A percentile compares a stretch with the other conserved stretches of the same genome.
These are phyloP conservation scores for Sporodiniella umbellata DNA, from an alignment of 371 early-diverging fungal species.

Conservation along the genomic window DNA sequence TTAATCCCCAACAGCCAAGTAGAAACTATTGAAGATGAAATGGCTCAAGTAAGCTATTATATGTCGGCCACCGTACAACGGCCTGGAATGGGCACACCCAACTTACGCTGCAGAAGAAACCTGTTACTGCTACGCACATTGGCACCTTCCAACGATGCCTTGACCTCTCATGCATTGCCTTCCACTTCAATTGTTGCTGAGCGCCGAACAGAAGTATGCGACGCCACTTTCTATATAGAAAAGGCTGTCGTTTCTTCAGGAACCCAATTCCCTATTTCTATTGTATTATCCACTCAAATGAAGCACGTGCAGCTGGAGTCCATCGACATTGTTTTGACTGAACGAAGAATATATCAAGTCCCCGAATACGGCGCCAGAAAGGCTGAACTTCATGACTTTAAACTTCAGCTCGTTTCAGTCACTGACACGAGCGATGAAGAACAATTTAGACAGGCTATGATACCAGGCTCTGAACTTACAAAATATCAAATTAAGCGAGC, in stretches of 20 bases:
- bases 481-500: conserved; percentile 24
- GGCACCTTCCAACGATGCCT: conserved; percentile 26
- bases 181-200: conserved; percentile 38
- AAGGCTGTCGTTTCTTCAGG: conserved; percentile 46
- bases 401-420: conserved; percentile 28
- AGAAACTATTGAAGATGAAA: conserved; percentile 46
- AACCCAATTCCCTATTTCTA: conserved; percentile 42
- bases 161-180: conserved; percentile 32
- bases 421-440: conserved; percentile 19
- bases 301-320: conserved; percentile 38
- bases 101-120: conserved; percentile 25
- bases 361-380: conserved; percentile 41
- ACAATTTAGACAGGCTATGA: conserved; percentile 17
- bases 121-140: conserved; percentile 38
- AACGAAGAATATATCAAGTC: conserved; percentile 37
- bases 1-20: conserved; percentile 36
- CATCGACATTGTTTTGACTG: conserved; percentile 29
- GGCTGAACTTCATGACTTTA: conserved; percentile 34
- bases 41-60: conserved; percentile 39
- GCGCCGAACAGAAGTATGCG: conserved; percentile 29
- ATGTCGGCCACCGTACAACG: conserved; percentile 35
- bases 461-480: conserved; percentile 23
- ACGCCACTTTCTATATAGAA: conserved; percentile 42
- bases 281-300: conserved; percentile 31
- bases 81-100: conserved; percentile 20